These are phyloP conservation scores for Saccharum hybrid DNA, from an alignment of 202 grass and related monocot species.

Conservation along the genomic window DNA sequence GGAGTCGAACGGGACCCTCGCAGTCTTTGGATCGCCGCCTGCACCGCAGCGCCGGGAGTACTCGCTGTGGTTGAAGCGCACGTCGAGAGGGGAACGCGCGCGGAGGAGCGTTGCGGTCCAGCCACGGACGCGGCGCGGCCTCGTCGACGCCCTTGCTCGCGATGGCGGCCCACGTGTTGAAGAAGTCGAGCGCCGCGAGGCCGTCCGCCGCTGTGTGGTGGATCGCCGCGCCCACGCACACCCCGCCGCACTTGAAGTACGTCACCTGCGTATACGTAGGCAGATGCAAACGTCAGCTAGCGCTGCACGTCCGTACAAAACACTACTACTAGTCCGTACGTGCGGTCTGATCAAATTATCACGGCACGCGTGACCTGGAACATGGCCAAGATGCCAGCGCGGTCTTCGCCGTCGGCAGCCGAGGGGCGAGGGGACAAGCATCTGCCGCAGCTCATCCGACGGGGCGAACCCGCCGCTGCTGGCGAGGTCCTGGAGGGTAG, in stretches of 20 bases:
- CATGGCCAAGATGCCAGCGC: constrained; percentile 38
- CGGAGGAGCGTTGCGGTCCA: constrained; percentile 47
- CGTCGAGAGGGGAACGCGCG: constrained; percentile 27
- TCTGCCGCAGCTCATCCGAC: background rate
- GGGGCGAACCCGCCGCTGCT: background rate
- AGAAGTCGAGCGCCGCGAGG: constrained; percentile 45
- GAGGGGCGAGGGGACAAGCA: constrained; percentile 45
- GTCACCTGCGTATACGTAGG: constrained; percentile 24
- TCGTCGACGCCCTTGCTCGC: background rate
- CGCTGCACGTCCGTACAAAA: background rate
- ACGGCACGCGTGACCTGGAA: constrained; percentile 26
- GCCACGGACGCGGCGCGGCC: background rate
- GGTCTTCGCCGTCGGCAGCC: background rate
- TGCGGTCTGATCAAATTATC: background rate
- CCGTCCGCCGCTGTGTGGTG: constrained; percentile 57
- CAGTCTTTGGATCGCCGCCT: background rate
- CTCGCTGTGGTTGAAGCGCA: constrained; percentile 52
- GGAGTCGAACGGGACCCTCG: constrained; percentile 7
- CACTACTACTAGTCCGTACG: no score
- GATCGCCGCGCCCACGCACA: constrained; percentile 35
- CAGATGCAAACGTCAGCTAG: background rate
- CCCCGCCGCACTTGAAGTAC: constrained; percentile 37
- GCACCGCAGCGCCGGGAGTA: background rate
- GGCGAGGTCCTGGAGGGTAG: background rate
- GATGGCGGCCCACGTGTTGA: constrained; percentile 48